These are phyloP conservation scores for Starmerella riodocensis DNA, from an alignment of 805 yeast genomes.

Conservation along the genomic window DNA sequence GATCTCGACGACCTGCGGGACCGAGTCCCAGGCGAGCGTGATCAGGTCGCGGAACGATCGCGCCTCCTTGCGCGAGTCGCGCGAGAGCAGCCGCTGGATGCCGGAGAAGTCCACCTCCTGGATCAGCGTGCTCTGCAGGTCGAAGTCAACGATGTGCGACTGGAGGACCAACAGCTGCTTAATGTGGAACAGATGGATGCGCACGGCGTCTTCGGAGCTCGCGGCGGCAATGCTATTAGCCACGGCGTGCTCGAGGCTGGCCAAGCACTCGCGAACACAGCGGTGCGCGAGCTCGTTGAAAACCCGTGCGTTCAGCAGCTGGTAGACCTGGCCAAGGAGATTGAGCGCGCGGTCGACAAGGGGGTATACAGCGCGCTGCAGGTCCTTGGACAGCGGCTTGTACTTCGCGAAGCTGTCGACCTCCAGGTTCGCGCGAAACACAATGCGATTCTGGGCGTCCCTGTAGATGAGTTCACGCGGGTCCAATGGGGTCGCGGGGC, in stretches of 20 bases:
- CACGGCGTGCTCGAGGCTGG: constrained; percentile 29
- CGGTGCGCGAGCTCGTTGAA: constrained; percentile 85
- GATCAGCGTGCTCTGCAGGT: constrained; percentile 54
- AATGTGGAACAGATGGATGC: constrained; percentile 53
- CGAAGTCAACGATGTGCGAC: constrained; percentile 59
- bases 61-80: constrained; percentile 15
- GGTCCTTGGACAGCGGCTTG: constrained; percentile 50
- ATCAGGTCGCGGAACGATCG: constrained; percentile 26
- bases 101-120: constrained; percentile 79
- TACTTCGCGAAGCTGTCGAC: constrained; percentile 54
- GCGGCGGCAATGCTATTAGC: constrained; percentile 7
- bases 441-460: constrained; percentile 58
- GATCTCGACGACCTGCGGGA: constrained; percentile 67
- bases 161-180: constrained; percentile 59
- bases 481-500: neutral
- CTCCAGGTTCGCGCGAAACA: constrained; percentile 62
- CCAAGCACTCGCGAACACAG: constrained; percentile 66
- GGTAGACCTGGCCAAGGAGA: constrained; percentile 64
- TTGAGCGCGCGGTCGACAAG: constrained; percentile 37
- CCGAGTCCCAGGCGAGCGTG: constrained; percentile 50
- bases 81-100: constrained; percentile 36
- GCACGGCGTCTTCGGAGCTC: constrained; percentile 27
- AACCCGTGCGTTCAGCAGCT: constrained; percentile 55
- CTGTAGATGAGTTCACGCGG: constrained; percentile 14
- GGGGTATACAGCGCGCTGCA: constrained; percentile 25